Percentiles rank a stretch among this genome's conserved stretches.
Conservation (phyloP, 225 moss, liverwort and hornwort genomes). For the Asterella californica region DNA sequence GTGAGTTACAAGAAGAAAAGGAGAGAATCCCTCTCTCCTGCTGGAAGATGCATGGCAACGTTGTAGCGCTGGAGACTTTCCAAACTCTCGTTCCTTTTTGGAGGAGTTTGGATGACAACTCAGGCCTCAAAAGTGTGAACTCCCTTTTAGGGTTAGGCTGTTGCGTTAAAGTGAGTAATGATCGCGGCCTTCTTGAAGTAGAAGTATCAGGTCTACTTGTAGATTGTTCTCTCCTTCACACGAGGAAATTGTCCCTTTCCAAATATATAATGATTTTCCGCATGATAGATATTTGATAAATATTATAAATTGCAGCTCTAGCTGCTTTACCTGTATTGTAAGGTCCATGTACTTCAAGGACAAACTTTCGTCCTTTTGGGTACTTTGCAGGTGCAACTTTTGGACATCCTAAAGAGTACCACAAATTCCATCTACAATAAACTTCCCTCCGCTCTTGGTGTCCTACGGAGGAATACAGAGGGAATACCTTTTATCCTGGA, state of each 20-base stretch:
- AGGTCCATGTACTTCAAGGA: not conserved
- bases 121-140: not conserved
- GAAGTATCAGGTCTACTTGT: too few species aligned
- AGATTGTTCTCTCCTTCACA: not conserved
- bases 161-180: not conserved
- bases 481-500: too few species aligned
- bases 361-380: not conserved
- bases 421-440: not conserved
- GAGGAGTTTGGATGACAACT: constrained; percentile 1
- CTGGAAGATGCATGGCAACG: not conserved
- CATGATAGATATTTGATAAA: not conserved
- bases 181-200: not conserved
- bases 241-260: not conserved
- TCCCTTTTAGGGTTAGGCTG: not conserved
- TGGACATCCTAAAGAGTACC: not conserved
- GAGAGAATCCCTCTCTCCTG: not conserved
- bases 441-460: not conserved
- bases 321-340: not conserved
- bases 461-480: not conserved
- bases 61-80: not conserved
- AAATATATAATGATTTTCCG: not conserved
- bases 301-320: not conserved
- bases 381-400: not conserved
- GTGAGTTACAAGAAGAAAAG: too few species aligned
- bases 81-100: not conserved